Percentiles rank a stretch among this genome's conserved stretches.
These are phyloP conservation scores for Trichoderma sp. DNA, from an alignment of 2,329 filamentous ascomycete species.

Conservation along the genomic window DNA sequence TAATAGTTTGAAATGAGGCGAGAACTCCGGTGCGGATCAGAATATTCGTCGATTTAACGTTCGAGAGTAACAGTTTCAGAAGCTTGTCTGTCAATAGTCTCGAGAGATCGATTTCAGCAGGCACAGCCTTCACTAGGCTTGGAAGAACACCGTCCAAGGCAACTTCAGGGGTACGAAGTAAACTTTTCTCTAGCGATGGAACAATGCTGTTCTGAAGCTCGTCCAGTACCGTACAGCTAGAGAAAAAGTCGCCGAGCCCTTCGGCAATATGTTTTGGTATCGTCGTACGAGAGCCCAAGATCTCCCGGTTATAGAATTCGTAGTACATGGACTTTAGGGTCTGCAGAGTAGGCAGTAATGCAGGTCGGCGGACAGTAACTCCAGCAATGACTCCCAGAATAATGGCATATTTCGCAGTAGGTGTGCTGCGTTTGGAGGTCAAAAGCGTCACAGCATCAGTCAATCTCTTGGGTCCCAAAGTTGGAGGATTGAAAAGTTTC, in stretches of 20 bases:
- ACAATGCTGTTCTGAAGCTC: slow-evolving; percentile 77
- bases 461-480: slow-evolving; percentile 61
- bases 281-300: slow-evolving; percentile 74
- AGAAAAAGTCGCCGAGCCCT: slow-evolving; percentile 81
- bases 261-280: slow-evolving; percentile 72
- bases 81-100: slow-evolving; percentile 70
- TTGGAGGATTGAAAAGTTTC: slow-evolving; percentile 63
- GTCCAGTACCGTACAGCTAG: slow-evolving; percentile 68
- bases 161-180: slow-evolving; percentile 87
- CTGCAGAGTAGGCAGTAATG: slow-evolving; percentile 63
- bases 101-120: slow-evolving; percentile 73
- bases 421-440: slow-evolving; percentile 64
- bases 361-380: slow-evolving; percentile 72
- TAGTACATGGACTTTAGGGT: slow-evolving; percentile 70
- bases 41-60: slow-evolving; percentile 85
- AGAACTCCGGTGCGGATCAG: slow-evolving; percentile 75
- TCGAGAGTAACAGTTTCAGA: slow-evolving; percentile 84
- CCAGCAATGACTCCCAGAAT: slow-evolving; percentile 86
- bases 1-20: slow-evolving; percentile 71
- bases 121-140: slow-evolving; percentile 70
- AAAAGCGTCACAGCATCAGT: slow-evolving; percentile 65
- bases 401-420: slow-evolving; percentile 70
- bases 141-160: slow-evolving; percentile 78
- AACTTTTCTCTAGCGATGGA: slow-evolving; percentile 81
- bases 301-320: slow-evolving; percentile 80